A percentile compares a stretch with the other conserved stretches of the same genome.
Evolutionary conservation across 129 eudicot genomes (phyloP).

Genomic region (Apium graveolens): DNA sequence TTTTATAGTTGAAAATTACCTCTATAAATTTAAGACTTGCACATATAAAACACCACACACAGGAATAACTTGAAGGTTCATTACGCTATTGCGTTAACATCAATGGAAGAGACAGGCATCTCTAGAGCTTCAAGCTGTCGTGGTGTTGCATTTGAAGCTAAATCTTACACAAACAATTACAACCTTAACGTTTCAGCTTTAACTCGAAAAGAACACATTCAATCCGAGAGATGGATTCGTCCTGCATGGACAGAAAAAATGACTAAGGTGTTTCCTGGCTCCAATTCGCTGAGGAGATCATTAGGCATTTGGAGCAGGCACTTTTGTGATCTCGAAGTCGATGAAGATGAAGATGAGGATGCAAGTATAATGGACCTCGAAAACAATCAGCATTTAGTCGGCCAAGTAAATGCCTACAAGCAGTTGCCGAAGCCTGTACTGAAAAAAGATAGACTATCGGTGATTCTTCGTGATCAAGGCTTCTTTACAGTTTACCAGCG

Average conservation of each 20-base stretch:
- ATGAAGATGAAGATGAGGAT: background rate
- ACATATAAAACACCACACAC: background rate
- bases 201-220: background rate
- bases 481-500: constrained; percentile 1
- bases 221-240: background rate
- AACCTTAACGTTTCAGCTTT: background rate
- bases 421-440: constrained; percentile 1
- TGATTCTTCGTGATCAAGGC: constrained; percentile 6
- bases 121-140: background rate
- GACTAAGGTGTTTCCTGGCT: background rate
- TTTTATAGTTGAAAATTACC: no score
- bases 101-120: background rate
- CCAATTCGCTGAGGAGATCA: background rate
- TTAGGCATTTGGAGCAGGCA: background rate
- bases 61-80: background rate
- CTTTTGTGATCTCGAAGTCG: constrained; percentile 1
- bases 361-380: background rate
- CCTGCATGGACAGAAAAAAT: background rate
- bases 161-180: background rate
- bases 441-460: background rate
- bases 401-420: background rate
- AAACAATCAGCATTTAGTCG: background rate
- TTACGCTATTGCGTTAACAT: background rate
- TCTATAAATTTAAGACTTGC: background rate
- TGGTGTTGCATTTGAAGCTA: background rate